Base-by-base conservation (phyloP, 176 grass and related monocot species). In the Musa troglodytarum region DNA sequence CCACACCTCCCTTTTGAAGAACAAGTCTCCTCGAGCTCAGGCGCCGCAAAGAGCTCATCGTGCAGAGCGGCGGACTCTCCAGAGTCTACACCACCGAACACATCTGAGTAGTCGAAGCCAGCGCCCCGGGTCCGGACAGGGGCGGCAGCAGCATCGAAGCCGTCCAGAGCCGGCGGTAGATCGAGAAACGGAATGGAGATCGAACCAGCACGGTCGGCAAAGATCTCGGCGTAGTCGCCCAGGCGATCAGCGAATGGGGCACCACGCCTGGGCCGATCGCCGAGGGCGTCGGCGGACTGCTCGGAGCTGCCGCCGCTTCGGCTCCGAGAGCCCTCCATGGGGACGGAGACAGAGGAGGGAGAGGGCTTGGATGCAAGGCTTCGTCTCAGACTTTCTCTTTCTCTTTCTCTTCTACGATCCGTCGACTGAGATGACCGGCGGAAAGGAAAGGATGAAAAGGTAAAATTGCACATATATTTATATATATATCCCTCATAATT, bases 111-210 rank as follows among this genome's bases (percentile, higher is more conserved):
- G 54, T 61, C 88, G 1, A 87, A 75, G 85, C 5, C 73, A 75
- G 9, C 11, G 50, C 11, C 68, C 22, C 63, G 16, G 68, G 67
- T 49, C 82, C 1, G 11, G 58, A 52, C 34, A 69, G 53, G 13
- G 82, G 21, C 50, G 82, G 21, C 50, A 77, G 21, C 50, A 77
- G 53, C 25, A 23, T 11, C 25, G 68, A 1, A 74, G 69, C 57
- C 78, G 9, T 65, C 74, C 1, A 49, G 53, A 55, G 81, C 81
- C 14, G 79, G 77, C 13, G 87, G 87, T 15, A 97, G 85, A 76
- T 97, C 90, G 74, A 97, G 94, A 68, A 86, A 90, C 12, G 94
- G 94, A 56, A 97, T 97, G 81, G 86, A 90, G 90, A 90, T 91
- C 0, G 94, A 93, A 14, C 79, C 81, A 5, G 86, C 79, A 26